Evolutionary conservation across 75 land plant species (phyloP), one percentile per base, ranked within the genome.

Genomic region (Larix kaempferi): DNA sequence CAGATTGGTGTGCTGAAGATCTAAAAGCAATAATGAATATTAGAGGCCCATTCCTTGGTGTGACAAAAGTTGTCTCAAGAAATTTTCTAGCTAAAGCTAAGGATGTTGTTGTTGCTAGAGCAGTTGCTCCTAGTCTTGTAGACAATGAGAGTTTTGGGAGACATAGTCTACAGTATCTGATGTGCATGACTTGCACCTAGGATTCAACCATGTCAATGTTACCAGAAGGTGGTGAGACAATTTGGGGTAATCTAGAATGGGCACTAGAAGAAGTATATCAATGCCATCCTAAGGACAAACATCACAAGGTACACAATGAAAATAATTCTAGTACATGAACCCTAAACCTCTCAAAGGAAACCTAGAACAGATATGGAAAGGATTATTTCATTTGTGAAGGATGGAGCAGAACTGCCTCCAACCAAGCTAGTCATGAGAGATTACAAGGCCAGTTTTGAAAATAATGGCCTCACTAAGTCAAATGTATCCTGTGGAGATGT

Each of bases 141-240:
- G 94, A 93, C 76, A 85, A 78, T 29, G 99, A 96, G 52, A 71
- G 88, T 5, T 86, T 96, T 80, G 89, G 92, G 56, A 78, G 91
- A 52, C 95, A 93, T 76, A 93, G 96, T 12, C 76, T 96, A n/a
- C 91, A 88, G 59, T 87, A 96, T 81, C 73, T 93, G 11, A 96
- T 96, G 99, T 77, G 86, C 39, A 93, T 96, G 94, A 96, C 94
- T n/a, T 91, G 99, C 17, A 90, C 96, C 23, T 96, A 94, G 96
- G 99, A 96, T 83, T 81, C 99, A n/a, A 91, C 96, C 61, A 90
- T 96, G 99, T 96, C 99, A 35, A 96, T 96, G 99, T 76, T 96
- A 76, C 99, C 99, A 44, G 93, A 89, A 88, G 96, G 99, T 26
- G 99, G 99, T 69, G 96, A 91, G 71, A 87, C 90, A 49, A 89